Evolutionary conservation across 2,329 filamentous ascomycete species (phyloP), one percentile per base, ranked within the genome.

Genomic region (Pestalotiopsis sp.): DNA sequence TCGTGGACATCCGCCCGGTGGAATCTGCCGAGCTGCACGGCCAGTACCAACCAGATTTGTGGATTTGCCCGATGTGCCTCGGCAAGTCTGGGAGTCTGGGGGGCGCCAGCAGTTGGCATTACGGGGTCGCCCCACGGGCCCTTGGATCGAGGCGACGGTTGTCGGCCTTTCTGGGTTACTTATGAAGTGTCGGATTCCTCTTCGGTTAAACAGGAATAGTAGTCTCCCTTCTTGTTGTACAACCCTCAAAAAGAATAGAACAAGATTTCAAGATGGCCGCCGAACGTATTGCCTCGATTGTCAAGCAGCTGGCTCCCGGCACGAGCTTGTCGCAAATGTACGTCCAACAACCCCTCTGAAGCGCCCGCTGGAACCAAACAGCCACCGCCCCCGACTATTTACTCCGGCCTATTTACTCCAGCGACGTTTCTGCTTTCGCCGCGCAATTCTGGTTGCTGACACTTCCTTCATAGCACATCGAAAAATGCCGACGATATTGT

Each of bases 401-500:
- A 27, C 27, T 27, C 27, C 27, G 4, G 27, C 27, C 27, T 27
- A 27, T 27, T 27, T 27, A 27, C 27, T 27, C 27, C 27, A 59
- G 13, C 27, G 2, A 27, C 23, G 57, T n/a, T 59, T 59, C 13
- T 23, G 9, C 11, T 27, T 3, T 59, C 20, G 13, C 20, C 14
- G 60, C 17, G 55, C 27, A 6, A 61, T 14, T 25, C n/a, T 25
- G 14, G 31, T n/a, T 36, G 1, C 64, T 55, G 25, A 57, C 61
- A 27, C n/a, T 45, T 23, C 27, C 11, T n/a, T 11, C 5, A 58
- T 69, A 97, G 94, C 78, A 94, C 93, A 68, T 90, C 93, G 75
- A 95, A 98, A 86, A 97, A 97, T 81, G 90, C 95, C 74, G 95
- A 98, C 80, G 96, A 99, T 85, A 88, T 99, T 67, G 96, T 99